Base-by-base conservation (phyloP, 768 basidiomycete genomes). In the Phaffia tasmanica region DNA sequence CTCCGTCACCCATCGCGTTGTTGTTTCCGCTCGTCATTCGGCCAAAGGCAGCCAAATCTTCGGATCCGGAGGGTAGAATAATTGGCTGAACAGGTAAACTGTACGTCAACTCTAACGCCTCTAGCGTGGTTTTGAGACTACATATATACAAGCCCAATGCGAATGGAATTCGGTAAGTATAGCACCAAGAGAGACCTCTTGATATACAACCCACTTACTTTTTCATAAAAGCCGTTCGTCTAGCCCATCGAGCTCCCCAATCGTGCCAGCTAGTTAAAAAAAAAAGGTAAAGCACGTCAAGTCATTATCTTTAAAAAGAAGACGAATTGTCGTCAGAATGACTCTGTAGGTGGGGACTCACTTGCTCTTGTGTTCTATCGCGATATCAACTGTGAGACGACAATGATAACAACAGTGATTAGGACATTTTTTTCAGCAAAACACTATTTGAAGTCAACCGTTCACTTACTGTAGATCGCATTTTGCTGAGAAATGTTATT, bases 241-340 rank as follows among this genome's bases (percentile, higher is more conserved):
- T 42, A 11, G 35, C 35, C 35, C 35, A 42, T 42, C 35, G 35
- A 42, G 83, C 88, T 57, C 86, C 87, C 87, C 87, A 89, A 73
- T 89, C 86, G 73, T 89, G 88, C 88, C 87, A 89, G 72, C 87
- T 88, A 48, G 84, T 81, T 62, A 11, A 85, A 83, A 76, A 7
- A 57, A n/a, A 19, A 57, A n/a, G n/a, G 56, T 2, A 6, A 57
- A 11, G 23, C 5, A 25, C 29, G 47, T 46, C 35, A 29, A 46
- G 9, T 16, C 15, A 54, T 16, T 88, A 85, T 86, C 65, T 56
- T 58, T 48, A 21, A 57, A 51, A 49, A 27, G 66, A 35, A 51
- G 55, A 53, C 42, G 35, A 49, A 46, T 29, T 65, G 18, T 51
- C 29, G 65, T 70, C 25, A 65, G 69, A 27, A 7, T 47, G 35